Conservation (phyloP, 495 filamentous ascomycete species). For the Penicillium alfredii region DNA sequence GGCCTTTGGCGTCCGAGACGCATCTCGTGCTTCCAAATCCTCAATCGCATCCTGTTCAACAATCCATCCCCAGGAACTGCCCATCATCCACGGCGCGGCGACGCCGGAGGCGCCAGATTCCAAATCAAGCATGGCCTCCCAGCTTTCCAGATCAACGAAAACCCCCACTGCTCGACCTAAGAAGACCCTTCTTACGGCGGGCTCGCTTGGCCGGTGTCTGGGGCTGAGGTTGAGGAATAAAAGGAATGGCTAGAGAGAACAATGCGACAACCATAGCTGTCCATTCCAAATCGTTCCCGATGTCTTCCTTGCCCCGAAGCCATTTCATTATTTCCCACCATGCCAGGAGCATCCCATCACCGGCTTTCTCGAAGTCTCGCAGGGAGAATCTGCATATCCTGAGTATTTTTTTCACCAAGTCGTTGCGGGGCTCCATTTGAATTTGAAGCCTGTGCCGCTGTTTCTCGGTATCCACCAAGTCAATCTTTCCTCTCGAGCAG, state of each 20-base stretch:
- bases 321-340: conserved; percentile 77
- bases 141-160: conserved; percentile 52
- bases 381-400: conserved; percentile 57
- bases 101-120: conserved; percentile 53
- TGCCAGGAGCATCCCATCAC: conserved; percentile 58
- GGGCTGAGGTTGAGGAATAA: conserved; percentile 34
- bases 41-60: conserved; percentile 52
- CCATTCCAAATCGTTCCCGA: conserved; percentile 65
- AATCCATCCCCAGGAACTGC: conserved; percentile 68
- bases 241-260: conserved; percentile 55
- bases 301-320: conserved; percentile 47
- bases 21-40: conserved; percentile 14
- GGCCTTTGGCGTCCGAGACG: conserved; percentile 17
- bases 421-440: conserved; percentile 57
- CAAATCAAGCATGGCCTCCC: conserved; percentile 54
- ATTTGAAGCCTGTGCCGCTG: conserved; percentile 60
- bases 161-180: conserved; percentile 56
- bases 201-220: conserved; percentile 33
- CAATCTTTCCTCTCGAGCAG: conserved; percentile 50
- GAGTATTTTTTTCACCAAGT: conserved; percentile 53
- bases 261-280: conserved; percentile 67
- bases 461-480: conserved; percentile 56
- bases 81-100: conserved; percentile 59
- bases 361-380: conserved; percentile 47
- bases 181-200: conserved; percentile 45